These are phyloP conservation scores for Epichloe brachyelytri DNA, from an alignment of 2,329 filamentous ascomycete genomes.

Conservation along the genomic window DNA sequence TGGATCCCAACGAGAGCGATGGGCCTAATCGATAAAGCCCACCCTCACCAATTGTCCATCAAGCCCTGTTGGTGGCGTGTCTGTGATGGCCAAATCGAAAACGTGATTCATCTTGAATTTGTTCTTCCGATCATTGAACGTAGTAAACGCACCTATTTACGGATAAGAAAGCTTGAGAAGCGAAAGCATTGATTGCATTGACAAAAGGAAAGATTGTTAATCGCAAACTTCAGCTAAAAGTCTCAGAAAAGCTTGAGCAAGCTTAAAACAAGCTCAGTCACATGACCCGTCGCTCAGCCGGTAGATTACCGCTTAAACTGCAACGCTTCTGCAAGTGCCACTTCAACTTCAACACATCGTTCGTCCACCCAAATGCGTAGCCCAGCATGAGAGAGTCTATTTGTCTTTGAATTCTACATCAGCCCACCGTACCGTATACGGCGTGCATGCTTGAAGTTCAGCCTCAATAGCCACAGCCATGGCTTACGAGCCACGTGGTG, in stretches of 20 bases:
- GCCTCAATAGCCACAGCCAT: conserved; percentile 19
- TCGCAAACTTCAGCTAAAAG: too few relatives aligned
- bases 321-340: neutral
- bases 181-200: too few relatives aligned
- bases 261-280: neutral
- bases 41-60: neutral
- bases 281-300: conserved; percentile 3
- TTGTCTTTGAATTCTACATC: neutral
- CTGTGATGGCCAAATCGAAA: too few relatives aligned
- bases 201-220: neutral
- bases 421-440: neutral
- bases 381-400: neutral
- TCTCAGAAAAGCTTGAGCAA: too few relatives aligned
- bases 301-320: conserved; percentile 7
- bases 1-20: neutral
- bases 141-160: too few relatives aligned
- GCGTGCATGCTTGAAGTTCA: conserved; percentile 4
- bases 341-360: neutral
- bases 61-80: too few relatives aligned
- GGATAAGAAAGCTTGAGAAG: too few relatives aligned
- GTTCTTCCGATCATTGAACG: too few relatives aligned
- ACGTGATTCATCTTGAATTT: too few relatives aligned
- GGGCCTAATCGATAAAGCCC: conserved; percentile 1
- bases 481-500: conserved; percentile 42
- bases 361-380: neutral